Evolutionary conservation across 1,284 basidiomycete genomes (phyloP).

Genomic region (Ustilago vetiveriae): DNA sequence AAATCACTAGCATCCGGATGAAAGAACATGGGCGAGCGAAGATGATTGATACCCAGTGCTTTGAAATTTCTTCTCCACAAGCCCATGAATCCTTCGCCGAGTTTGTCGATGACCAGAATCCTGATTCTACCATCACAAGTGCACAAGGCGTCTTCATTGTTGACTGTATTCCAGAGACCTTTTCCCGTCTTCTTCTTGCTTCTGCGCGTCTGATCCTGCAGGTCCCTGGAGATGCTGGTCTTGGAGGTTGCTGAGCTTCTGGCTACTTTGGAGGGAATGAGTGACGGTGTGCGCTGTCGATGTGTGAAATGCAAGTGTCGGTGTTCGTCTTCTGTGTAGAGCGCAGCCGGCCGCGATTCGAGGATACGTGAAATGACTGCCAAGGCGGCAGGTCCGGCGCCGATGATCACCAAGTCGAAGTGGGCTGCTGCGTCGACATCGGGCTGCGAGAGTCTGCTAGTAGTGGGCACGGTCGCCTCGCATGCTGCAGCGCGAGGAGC

Average conservation of each 20-base stretch:
- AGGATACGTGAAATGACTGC: constrained; percentile 56
- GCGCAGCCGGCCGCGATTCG: constrained; percentile 57
- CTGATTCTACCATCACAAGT: constrained; percentile 37
- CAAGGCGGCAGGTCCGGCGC: constrained; percentile 56
- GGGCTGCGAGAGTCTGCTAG: constrained; percentile 6
- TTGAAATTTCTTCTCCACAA: constrained; percentile 51
- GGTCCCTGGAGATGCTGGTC: neutral
- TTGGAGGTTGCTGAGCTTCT: constrained; percentile 3
- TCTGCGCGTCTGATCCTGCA: constrained; percentile 3
- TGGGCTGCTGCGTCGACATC: constrained; percentile 16
- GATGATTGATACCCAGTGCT: constrained; percentile 54
- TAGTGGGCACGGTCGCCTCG: neutral
- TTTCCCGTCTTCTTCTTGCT: constrained; percentile 5
- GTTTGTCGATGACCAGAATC: constrained; percentile 57
- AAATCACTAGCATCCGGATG: constrained; percentile 66
- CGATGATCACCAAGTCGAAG: constrained; percentile 62
- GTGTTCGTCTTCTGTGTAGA: constrained; percentile 65
- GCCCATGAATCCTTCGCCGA: constrained; percentile 56
- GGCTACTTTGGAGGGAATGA: constrained; percentile 18
- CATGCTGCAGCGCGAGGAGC: constrained; percentile 2
- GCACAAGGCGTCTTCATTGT: constrained; percentile 6
- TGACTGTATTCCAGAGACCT: constrained; percentile 2
- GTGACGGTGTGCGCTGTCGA: constrained; percentile 12
- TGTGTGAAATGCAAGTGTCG: constrained; percentile 59
- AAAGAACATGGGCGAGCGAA: constrained; percentile 68